Base-by-base conservation (phyloP, 148 eudicot species). In the Simmondsia chinensis region DNA sequence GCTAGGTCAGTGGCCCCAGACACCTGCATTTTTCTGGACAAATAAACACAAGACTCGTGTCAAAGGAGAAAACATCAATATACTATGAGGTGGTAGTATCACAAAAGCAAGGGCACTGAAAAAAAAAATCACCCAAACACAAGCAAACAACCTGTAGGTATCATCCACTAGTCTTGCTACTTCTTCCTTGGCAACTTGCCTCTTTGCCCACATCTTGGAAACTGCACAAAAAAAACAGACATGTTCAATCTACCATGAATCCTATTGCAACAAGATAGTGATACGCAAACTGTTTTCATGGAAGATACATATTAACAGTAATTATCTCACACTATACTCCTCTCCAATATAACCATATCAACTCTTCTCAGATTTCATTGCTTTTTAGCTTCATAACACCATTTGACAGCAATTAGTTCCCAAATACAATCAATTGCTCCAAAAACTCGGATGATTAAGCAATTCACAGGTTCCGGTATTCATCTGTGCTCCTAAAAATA, bases 1-100 rank as follows among this genome's bases (percentile, higher is more conserved):
- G 94, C 86, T 63, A 86, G 65, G 24, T 91, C 96, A 28, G 82
- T 65, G 57, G 96, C 88, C 32, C 94, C 99, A 57, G 84, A 69
- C 39, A 66, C 76, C 74, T 79, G 89, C 87, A 93, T 72, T 73
- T 80, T 93, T 64, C 99, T 93, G 84, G 47, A 22, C 28, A 53
- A 33, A 50, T 39, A 28, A 22, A 33, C 29, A 35, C 15, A 24
- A 52, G 34, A 39, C 11, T 31, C 43, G 35, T 26, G 46, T 43
- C 20, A 8, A 16, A 39, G 19, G 5, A 38, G 7, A 55, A 19
- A 24, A 8, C 16, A 3, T 14, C 6, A 30, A 31, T n/a, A n/a
- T n/a, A n/a, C n/a, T n/a, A 41, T 21, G 35, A 14, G 12, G 9
- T 14, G 20, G 12, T 11, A 19, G 23, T 13, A 17, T 29, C 17